These are phyloP conservation scores for Hypseocharis bilobata DNA, from an alignment of 441 rosid genomes.

Conservation along the genomic window DNA sequence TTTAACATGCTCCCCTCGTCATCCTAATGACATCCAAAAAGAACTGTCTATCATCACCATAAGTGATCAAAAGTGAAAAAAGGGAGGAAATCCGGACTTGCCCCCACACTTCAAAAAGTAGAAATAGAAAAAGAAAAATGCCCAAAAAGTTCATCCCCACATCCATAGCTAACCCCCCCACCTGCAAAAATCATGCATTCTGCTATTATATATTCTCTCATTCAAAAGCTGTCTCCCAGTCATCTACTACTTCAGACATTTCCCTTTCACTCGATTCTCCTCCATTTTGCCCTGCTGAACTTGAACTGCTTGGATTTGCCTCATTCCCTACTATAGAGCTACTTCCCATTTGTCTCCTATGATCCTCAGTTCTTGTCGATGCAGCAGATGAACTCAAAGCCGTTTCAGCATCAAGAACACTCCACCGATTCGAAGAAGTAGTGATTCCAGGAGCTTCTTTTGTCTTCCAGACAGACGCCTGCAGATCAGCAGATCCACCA, in stretches of 20 bases:
- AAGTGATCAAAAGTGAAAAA: neutral
- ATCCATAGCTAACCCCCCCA: neutral
- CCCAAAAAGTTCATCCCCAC: neutral
- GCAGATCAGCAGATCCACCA: conserved; percentile 38
- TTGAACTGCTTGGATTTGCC: conserved; percentile 27
- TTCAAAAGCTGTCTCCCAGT: conserved; percentile 84
- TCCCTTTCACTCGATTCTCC: conserved; percentile 31
- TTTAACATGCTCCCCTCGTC: conserved; percentile 1
- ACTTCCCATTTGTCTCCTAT: conserved; percentile 21
- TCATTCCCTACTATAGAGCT: conserved; percentile 16
- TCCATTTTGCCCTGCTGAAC: conserved; percentile 22
- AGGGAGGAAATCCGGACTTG: neutral
- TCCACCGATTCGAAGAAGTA: conserved; percentile 67
- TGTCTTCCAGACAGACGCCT: conserved; percentile 45
- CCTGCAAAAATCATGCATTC: conserved; percentile 7
- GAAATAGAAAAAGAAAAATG: neutral
- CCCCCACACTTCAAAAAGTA: neutral
- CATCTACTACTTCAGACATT: conserved; percentile 57
- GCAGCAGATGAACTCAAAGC: conserved; percentile 28
- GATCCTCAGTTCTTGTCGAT: conserved; percentile 25
- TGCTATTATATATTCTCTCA: conserved; percentile 20
- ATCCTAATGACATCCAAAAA: neutral
- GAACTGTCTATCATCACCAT: neutral
- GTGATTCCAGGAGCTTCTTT: conserved; percentile 49
- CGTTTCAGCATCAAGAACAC: conserved; percentile 49